Conservation (phyloP, 106 monocot genomes). For the Acanthochlamys bracteata region DNA sequence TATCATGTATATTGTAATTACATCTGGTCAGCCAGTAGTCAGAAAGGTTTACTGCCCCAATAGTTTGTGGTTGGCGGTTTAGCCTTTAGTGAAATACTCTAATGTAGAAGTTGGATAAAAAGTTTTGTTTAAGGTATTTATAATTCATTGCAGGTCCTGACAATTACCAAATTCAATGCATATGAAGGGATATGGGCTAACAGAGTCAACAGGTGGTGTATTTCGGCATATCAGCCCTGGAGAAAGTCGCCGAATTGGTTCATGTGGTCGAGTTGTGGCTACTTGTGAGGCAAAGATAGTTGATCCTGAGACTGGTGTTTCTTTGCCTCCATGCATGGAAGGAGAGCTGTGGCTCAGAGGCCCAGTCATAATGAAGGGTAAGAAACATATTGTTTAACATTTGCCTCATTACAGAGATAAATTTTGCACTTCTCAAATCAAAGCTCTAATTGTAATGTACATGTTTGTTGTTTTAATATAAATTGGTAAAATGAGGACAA, state of each 20-base stretch:
- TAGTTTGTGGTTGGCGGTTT: no score
- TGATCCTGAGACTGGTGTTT: constrained; percentile 11
- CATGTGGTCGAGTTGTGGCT: constrained; percentile 19
- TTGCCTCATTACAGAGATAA: no score
- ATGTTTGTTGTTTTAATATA: no score
- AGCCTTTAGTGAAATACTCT: no score
- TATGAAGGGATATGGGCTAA: constrained; percentile 33
- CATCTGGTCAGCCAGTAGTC: no score
- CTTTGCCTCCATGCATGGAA: constrained; percentile 6
- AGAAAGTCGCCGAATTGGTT: constrained; percentile 5
- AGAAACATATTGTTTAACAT: no score
- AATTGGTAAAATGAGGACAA: no score
- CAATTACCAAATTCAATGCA: background rate
- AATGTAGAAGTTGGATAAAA: no score
- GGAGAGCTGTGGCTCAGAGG: constrained; percentile 33
- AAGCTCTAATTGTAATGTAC: no score
- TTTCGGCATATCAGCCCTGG: background rate
- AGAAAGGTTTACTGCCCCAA: no score
- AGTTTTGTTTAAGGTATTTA: background rate
- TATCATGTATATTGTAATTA: no score
- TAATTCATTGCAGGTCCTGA: background rate
- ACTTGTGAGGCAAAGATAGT: constrained; percentile 24
- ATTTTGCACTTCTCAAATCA: no score
- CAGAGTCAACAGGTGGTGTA: constrained; percentile 17
- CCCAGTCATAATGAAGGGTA: constrained; percentile 31